Percentiles rank a stretch among this genome's conserved stretches.
Conservation (phyloP, 208 protist genomes). For the Porcisia hertigi region DNA sequence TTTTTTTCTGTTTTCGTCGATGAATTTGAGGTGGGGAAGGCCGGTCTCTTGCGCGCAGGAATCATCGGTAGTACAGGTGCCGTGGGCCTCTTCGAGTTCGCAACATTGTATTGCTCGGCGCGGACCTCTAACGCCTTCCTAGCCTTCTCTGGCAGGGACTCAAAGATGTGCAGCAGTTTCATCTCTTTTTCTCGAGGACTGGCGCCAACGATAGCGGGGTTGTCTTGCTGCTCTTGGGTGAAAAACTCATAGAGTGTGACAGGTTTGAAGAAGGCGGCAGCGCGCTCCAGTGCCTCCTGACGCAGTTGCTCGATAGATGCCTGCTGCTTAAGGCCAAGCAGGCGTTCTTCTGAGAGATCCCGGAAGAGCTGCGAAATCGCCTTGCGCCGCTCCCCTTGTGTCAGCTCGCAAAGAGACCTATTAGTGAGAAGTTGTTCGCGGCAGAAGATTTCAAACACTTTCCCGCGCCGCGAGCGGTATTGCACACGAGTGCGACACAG, state of each 20-base stretch:
- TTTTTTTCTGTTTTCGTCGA: slow-evolving; percentile 3
- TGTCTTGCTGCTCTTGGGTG: slow-evolving; percentile 52
- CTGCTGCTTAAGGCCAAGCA: slow-evolving; percentile 36
- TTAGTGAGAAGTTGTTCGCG: slow-evolving; percentile 54
- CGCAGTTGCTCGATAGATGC: slow-evolving; percentile 28
- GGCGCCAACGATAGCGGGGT: slow-evolving; percentile 52
- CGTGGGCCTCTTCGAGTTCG: slow-evolving; percentile 5
- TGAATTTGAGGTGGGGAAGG: neutral
- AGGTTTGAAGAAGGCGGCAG: slow-evolving; percentile 16
- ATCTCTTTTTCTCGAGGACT: slow-evolving; percentile 54
- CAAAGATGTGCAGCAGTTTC: slow-evolving; percentile 65
- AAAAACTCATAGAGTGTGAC: slow-evolving; percentile 68
- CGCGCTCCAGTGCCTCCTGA: slow-evolving; percentile 21
- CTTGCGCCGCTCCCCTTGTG: slow-evolving; percentile 38
- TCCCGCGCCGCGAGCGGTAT: slow-evolving; percentile 26
- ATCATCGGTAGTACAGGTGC: slow-evolving; percentile 12
- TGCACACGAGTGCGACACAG: slow-evolving; percentile 13
- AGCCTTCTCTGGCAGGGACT: slow-evolving; percentile 61
- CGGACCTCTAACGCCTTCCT: slow-evolving; percentile 45
- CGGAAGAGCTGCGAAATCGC: slow-evolving; percentile 50
- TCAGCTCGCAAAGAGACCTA: slow-evolving; percentile 39
- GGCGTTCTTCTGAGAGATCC: slow-evolving; percentile 30
- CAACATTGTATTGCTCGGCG: slow-evolving; percentile 25
- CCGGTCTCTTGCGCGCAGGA: slow-evolving; percentile 20
- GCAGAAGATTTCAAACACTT: slow-evolving; percentile 56